Percentiles rank a stretch among this genome's conserved stretches.
Evolutionary conservation across 2,329 filamentous ascomycete genomes (phyloP).

Genomic region (Colletotrichum liaoningense): DNA sequence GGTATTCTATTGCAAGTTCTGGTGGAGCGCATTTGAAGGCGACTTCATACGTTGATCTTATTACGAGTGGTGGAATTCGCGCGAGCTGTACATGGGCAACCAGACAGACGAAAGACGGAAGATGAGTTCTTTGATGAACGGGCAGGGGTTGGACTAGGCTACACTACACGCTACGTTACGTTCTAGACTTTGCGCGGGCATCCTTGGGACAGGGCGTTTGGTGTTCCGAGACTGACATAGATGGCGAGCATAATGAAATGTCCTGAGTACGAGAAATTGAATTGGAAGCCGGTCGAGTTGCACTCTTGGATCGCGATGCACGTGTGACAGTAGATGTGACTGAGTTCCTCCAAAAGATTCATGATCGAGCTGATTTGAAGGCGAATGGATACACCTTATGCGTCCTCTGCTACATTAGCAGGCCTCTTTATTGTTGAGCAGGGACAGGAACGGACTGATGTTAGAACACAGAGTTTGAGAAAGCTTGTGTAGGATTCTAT

Average conservation of each 20-base stretch:
- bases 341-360: background rate
- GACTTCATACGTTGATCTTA: background rate
- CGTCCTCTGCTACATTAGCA: too few relatives aligned
- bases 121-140: background rate
- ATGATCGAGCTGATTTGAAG: too few relatives aligned
- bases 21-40: background rate
- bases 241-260: conserved; percentile 35
- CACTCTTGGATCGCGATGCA: background rate
- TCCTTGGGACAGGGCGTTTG: conserved; percentile 26
- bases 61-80: background rate
- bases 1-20: background rate
- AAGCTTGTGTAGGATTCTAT: too few relatives aligned
- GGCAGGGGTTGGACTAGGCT: conserved; percentile 9
- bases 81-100: background rate
- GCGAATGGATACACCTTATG: too few relatives aligned
- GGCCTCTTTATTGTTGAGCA: too few relatives aligned
- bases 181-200: conserved; percentile 34
- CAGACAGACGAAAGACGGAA: background rate
- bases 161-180: conserved; percentile 17
- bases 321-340: background rate
- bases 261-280: conserved; percentile 11
- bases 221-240: conserved; percentile 36
- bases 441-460: too few relatives aligned
- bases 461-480: too few relatives aligned
- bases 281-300: background rate